Percentiles rank a stretch among this genome's conserved stretches.
Conservation (phyloP, 768 basidiomycete genomes). For the Suillus occidentalis region DNA sequence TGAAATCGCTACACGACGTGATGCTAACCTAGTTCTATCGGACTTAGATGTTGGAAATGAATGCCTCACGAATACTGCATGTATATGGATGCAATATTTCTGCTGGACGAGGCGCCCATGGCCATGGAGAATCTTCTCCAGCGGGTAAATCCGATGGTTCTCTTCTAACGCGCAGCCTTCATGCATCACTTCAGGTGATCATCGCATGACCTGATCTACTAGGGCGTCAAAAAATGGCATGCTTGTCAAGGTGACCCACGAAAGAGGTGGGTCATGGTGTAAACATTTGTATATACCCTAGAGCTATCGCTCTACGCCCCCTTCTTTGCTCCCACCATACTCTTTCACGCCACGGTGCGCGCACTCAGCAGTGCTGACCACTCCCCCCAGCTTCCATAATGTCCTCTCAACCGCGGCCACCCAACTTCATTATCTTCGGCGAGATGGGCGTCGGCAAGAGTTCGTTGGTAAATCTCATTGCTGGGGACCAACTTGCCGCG, state of each 20-base stretch:
- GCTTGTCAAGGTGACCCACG: not conserved
- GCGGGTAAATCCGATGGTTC: not conserved
- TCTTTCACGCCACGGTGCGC: not conserved
- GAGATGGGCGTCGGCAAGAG: constrained; percentile 15
- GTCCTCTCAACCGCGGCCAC: not conserved
- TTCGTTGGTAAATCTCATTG: constrained; percentile 13
- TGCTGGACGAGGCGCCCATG: not conserved
- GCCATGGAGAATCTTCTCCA: not conserved
- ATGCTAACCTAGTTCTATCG: not conserved
- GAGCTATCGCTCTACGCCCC: not conserved
- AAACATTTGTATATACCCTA: not conserved
- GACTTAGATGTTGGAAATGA: not conserved
- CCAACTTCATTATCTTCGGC: constrained; percentile 12
- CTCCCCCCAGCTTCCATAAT: too few relatives aligned
- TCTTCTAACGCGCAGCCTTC: not conserved
- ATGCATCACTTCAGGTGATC: not conserved
- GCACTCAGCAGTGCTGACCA: not conserved
- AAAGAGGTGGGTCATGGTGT: not conserved
- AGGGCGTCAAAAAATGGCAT: not conserved
- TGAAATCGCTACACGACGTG: not conserved
- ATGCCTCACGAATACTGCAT: not conserved
- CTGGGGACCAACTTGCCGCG: not conserved
- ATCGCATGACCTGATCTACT: not conserved
- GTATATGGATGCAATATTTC: not conserved
- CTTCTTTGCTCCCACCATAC: not conserved